Base-by-base conservation (phyloP, 2,329 filamentous ascomycete species). In the Verticillium alfalfae region DNA sequence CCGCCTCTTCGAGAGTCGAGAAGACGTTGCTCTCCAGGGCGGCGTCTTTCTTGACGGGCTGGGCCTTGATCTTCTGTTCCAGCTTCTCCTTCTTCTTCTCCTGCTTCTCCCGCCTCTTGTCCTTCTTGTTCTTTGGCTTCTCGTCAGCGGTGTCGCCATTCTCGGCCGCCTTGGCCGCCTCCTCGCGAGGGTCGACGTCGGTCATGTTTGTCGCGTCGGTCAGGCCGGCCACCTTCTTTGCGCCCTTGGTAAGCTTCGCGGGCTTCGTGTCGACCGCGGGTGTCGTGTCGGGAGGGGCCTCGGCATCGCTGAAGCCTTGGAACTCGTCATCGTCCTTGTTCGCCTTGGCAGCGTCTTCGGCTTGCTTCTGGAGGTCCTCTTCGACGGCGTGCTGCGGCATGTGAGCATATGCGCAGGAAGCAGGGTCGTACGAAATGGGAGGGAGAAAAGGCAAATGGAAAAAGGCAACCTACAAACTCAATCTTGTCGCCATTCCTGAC, bases 401-500 rank as follows among this genome's bases (percentile, higher is more conserved):
- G 18, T 63, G 39, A 39, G 62, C 60, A 31, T 59, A 56, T 1
- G 59, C 41, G 56, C 61, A 16, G 26, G 26, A 31, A 31, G 26
- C n/a, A n/a, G 39, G 15, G 39, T 22, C 4, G 38, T 9, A 10
- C 3, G 7, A 26, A 0, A 0, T 3, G 58, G 62, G 49, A 64
- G 56, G 31, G 10, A 13, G 10, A 15, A 15, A 2, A 41, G 22
- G 55, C 2, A 7, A n/a, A 13, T 18, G 22, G 22, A 18, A 31
- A 31, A 31, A 31, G 12, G 37, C 13, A 10, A 71, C 76, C 61
- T 67, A 88, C 77, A 74, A 89, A 88, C 69, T 83, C 79, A 34
- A 88, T 75, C 6, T 78, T 81, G 59, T 81, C 77, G 8, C 86
- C 87, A 36, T 88, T 81, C 64, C 83, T 85, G 52, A 96, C 79